These are phyloP conservation scores for Cyclostephanos invisitatus DNA, from an alignment of 108 stramenopile species.

Conservation along the genomic window DNA sequence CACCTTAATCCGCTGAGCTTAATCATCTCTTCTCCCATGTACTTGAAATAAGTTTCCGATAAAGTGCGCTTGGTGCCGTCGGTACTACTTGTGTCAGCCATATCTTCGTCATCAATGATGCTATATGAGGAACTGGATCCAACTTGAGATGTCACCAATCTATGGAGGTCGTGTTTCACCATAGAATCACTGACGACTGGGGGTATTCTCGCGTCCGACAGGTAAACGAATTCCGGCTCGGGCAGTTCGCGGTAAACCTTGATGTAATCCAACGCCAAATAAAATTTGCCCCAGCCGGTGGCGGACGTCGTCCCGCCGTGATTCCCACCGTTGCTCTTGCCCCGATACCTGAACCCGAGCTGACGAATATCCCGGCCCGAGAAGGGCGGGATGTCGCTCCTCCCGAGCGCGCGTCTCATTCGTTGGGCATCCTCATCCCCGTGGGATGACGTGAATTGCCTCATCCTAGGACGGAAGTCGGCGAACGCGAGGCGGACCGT, in stretches of 20 bases:
- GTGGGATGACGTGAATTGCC: constrained; percentile 51
- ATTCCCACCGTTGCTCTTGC: constrained; percentile 45
- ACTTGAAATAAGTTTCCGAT: constrained; percentile 86
- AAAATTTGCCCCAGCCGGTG: constrained; percentile 58
- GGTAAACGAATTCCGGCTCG: constrained; percentile 83
- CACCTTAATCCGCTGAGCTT: constrained; percentile 74
- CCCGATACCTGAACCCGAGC: constrained; percentile 75
- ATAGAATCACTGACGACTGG: constrained; percentile 62
- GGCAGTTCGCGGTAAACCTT: constrained; percentile 79
- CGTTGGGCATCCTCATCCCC: constrained; percentile 19
- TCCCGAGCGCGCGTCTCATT: constrained; percentile 18
- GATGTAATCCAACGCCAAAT: constrained; percentile 77
- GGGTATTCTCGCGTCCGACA: constrained; percentile 81
- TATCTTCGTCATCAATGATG: constrained; percentile 35
- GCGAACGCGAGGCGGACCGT: constrained; percentile 62
- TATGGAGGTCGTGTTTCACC: constrained; percentile 66
- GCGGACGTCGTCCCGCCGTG: constrained; percentile 11
- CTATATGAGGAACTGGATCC: constrained; percentile 23
- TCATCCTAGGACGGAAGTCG: constrained; percentile 48
- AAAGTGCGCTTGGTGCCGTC: constrained; percentile 38
- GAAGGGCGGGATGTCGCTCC: constrained; percentile 55
- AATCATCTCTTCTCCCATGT: constrained; percentile 79
- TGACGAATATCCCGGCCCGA: constrained; percentile 68
- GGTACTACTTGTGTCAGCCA: constrained; percentile 3
- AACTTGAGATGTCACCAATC: constrained; percentile 36